Conservation (phyloP, 257 asterid species). For the Handroanthus guayacan region DNA sequence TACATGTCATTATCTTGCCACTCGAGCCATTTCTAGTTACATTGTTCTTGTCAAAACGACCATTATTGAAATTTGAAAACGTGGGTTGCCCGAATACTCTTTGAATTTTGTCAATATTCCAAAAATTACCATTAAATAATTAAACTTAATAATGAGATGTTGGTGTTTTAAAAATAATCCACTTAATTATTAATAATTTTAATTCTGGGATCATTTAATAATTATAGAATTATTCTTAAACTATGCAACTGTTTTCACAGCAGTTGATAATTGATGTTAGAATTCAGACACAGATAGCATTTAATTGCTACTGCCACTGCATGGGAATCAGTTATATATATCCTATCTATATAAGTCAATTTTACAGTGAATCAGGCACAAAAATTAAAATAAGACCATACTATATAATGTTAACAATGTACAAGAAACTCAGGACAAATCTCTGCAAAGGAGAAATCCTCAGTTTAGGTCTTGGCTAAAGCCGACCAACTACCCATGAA, state of each 20-base stretch:
- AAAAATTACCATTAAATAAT: background rate
- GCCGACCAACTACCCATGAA: conserved; percentile 26
- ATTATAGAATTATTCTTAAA: too few relatives aligned
- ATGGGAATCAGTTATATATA: conserved; percentile 33
- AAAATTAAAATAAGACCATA: background rate
- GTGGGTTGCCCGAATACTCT: background rate
- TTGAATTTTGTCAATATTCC: background rate
- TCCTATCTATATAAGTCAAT: background rate
- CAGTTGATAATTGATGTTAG: background rate
- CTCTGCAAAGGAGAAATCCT: conserved; percentile 32
- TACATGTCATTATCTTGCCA: conserved; percentile 27
- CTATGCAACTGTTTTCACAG: background rate
- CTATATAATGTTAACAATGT: background rate
- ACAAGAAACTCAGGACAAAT: conserved; percentile 30
- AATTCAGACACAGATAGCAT: conserved; percentile 24
- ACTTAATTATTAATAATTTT: too few relatives aligned
- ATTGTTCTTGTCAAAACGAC: background rate
- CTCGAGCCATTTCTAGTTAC: conserved; percentile 17
- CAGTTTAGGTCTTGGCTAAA: background rate
- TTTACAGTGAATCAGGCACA: background rate
- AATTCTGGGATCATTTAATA: background rate
- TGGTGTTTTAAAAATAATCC: background rate
- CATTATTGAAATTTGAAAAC: background rate
- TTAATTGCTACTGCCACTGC: conserved; percentile 24
- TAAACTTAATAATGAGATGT: background rate